Base-by-base conservation (phyloP, 2,329 filamentous ascomycete genomes). In the Penicillium sp. region DNA sequence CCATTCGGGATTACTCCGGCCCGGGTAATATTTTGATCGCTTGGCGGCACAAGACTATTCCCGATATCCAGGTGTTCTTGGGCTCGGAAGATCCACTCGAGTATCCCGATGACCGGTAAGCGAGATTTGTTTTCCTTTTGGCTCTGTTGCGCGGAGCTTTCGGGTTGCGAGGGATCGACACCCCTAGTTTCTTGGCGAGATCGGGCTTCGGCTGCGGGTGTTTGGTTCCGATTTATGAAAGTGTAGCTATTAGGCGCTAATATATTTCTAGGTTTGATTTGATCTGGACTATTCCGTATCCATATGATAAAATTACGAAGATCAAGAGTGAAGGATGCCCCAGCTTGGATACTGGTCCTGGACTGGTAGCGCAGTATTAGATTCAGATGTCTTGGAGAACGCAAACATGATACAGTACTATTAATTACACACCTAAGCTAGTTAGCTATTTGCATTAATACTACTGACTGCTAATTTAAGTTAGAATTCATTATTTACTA, bases 241-340 rank as follows among this genome's bases (percentile, higher is more conserved):
- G 15, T 37, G 8, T 24, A 33, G n/a, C 15, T n/a, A 46, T 7
- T 24, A 34, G 3, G 10, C n/a, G 32, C 44, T 58, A 26, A 61
- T 37, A 13, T 12, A 3, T 27, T 12, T 17, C 15, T 21, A 69
- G 67, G 17, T 69, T 61, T 29, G 67, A 69, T 32, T 30, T 69
- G 4, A 63, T 67, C 23, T 69, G 66, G 67, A 68, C 60, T 1
- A 59, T 64, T 32, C 64, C 65, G 4, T 64, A 52, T 36, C 65
- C 67, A 3, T 68, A 65, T 51, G 32, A 59, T 17, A 60, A 61
- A n/a, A 51, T 69, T 26, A 68, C 62, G 5, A 48, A 58, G 20
- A 51, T 66, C 10, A 27, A 46, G 24, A 65, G 63, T 10, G 67
- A 69, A 40, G 30, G 47, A 2, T 69, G 67, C 46, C 60, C 64